Conservation (phyloP, 2,329 filamentous ascomycete species). For the Hymenoscyphus scutula region DNA sequence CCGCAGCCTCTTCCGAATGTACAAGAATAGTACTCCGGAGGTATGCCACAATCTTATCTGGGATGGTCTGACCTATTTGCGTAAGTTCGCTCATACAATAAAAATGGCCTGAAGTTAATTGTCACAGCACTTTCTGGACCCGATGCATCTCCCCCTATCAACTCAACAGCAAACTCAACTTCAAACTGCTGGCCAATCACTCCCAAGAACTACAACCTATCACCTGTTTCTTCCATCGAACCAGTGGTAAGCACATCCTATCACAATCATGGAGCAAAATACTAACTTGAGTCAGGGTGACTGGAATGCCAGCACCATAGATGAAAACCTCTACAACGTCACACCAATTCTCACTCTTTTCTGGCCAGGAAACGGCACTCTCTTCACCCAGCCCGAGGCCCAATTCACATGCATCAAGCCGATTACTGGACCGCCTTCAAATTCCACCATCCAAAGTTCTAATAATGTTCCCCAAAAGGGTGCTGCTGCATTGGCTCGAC, state of each 20-base stretch:
- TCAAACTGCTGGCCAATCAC: slow-evolving; percentile 7
- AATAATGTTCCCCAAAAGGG: neutral
- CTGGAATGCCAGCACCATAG: neutral
- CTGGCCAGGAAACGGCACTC: neutral
- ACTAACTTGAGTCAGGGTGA: neutral
- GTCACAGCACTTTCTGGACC: neutral
- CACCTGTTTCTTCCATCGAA: neutral
- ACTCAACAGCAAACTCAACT: neutral
- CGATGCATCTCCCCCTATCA: neutral
- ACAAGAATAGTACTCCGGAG: neutral
- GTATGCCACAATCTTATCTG: neutral
- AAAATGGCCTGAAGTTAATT: neutral
- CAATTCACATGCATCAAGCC: neutral
- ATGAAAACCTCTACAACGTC: neutral
- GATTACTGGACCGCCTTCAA: neutral
- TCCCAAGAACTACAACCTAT: neutral
- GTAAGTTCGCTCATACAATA: neutral
- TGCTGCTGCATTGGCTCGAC: neutral
- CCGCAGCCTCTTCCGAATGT: neutral
- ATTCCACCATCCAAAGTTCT: neutral
- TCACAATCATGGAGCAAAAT: neutral
- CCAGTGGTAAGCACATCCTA: neutral
- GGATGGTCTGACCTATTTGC: neutral
- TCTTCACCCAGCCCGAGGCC: neutral
- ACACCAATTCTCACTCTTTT: neutral